Percentiles rank a stretch among this genome's conserved stretches.
phyloP scores from a whole-genome alignment of 106 monocot genomes.

The Alisma plantagoaquatica region DNA sequence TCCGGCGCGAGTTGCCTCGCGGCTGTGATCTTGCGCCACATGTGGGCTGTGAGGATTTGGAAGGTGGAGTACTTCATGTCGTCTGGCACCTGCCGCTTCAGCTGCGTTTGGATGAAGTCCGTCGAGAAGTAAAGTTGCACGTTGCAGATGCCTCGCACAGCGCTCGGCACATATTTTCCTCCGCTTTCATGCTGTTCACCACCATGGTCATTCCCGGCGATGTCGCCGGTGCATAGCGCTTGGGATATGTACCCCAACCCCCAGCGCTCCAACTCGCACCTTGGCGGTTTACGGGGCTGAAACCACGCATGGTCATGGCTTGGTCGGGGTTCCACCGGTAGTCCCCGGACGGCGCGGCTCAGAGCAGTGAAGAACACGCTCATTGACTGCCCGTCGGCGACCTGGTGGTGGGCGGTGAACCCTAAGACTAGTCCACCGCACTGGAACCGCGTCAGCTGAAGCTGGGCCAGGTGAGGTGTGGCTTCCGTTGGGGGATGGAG shows the following conservation, averaged over 20 bases:
- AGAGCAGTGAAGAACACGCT: slow-evolving; percentile 34
- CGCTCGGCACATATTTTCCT: neutral
- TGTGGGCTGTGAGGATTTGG: too few species aligned
- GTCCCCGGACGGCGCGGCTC: slow-evolving; percentile 17
- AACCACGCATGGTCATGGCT: slow-evolving; percentile 7
- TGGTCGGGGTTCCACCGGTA: slow-evolving; percentile 3
- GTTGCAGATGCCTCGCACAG: neutral
- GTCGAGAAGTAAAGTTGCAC: neutral
- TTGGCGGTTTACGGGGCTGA: slow-evolving; percentile 17
- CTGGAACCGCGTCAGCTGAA: slow-evolving; percentile 43
- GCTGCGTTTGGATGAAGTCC: neutral
- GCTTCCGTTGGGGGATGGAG: slow-evolving; percentile 24
- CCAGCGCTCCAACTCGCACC: slow-evolving; percentile 35
- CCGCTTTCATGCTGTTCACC: neutral
- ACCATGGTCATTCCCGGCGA: too few species aligned
- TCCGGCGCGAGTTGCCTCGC: too few species aligned
- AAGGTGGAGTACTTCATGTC: neutral
- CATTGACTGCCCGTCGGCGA: slow-evolving; percentile 57
- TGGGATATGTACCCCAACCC: slow-evolving; percentile 23
- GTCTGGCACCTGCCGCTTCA: neutral
- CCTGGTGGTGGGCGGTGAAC: slow-evolving; percentile 28
- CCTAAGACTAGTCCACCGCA: slow-evolving; percentile 47
- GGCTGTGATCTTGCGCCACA: too few species aligned
- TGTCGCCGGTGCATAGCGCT: too few species aligned
- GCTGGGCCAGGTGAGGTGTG: slow-evolving; percentile 15